Evolutionary conservation across 805 yeast species (phyloP).

Genomic region (Yarrowia osloensis): DNA sequence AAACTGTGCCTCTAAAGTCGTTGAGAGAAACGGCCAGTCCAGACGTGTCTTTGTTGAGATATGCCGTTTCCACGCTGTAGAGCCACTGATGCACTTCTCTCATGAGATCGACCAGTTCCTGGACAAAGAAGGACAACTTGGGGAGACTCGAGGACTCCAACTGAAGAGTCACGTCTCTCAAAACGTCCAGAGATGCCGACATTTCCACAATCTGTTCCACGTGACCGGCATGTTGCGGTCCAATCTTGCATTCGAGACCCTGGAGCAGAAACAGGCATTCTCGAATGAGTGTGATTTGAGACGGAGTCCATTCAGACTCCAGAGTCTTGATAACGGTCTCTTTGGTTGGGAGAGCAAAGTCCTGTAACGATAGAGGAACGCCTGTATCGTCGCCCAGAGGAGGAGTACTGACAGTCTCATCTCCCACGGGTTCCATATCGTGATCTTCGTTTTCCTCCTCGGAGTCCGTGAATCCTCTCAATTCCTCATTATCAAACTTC

Average conservation of each 20-base stretch:
- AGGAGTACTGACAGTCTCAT: neutral
- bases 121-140: neutral
- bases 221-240: neutral
- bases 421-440: neutral
- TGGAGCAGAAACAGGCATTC: conserved; percentile 13
- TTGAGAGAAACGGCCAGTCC: conserved; percentile 16
- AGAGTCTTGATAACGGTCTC: neutral
- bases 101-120: neutral
- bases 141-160: neutral
- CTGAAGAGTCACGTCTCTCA: neutral
- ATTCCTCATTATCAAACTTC: conserved; percentile 17
- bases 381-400: neutral
- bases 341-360: neutral
- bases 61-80: neutral
- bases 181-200: neutral
- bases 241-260: conserved; percentile 12
- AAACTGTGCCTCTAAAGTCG: neutral
- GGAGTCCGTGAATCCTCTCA: conserved; percentile 15
- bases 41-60: neutral
- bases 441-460: neutral
- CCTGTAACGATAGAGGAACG: neutral
- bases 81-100: neutral
- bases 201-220: conserved; percentile 23
- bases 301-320: neutral
- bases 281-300: neutral